Conservation (phyloP, 306 rosid species). For the Trifolium dubium region DNA sequence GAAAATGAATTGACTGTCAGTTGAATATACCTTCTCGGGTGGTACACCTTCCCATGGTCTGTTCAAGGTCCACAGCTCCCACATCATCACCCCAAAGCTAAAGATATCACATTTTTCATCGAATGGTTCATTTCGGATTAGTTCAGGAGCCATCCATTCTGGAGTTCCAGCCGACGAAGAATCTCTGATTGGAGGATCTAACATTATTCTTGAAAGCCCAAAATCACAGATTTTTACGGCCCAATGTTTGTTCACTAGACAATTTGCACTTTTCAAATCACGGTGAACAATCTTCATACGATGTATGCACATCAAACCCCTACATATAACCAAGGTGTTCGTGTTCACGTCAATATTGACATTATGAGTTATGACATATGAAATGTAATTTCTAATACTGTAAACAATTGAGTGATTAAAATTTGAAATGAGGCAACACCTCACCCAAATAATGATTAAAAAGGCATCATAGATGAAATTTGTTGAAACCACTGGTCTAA, state of each 20-base stretch:
- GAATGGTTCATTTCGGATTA: constrained; percentile 90
- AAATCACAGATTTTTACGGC: constrained; percentile 95
- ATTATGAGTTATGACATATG: constrained; percentile 14
- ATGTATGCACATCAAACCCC: constrained; percentile 99
- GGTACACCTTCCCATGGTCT: constrained; percentile 98
- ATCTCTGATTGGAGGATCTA: constrained; percentile 62
- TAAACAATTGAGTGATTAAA: constrained; percentile 11
- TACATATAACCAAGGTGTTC: constrained; percentile 45
- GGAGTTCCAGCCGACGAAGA: constrained; percentile 96
- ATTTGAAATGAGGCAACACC: constrained; percentile 14
- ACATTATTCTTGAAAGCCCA: constrained; percentile 90
- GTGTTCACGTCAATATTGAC: constrained; percentile 39
- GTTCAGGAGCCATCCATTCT: constrained; percentile 99
- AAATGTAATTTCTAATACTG: constrained; percentile 26
- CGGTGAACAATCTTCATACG: constrained; percentile 98
- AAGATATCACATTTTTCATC: constrained; percentile 96
- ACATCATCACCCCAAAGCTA: constrained; percentile 92
- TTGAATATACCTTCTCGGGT: constrained; percentile 71
- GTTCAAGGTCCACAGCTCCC: constrained; percentile 92
- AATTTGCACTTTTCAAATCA: constrained; percentile 93
- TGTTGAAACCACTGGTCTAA: constrained; percentile 12
- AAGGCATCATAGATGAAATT: not conserved
- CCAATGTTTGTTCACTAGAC: constrained; percentile 96
- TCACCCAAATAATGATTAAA: constrained; percentile 23
- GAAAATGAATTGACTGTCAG: constrained; percentile 9